Base-by-base conservation (phyloP, 441 rosid genomes). In the Erodium trifolium region DNA sequence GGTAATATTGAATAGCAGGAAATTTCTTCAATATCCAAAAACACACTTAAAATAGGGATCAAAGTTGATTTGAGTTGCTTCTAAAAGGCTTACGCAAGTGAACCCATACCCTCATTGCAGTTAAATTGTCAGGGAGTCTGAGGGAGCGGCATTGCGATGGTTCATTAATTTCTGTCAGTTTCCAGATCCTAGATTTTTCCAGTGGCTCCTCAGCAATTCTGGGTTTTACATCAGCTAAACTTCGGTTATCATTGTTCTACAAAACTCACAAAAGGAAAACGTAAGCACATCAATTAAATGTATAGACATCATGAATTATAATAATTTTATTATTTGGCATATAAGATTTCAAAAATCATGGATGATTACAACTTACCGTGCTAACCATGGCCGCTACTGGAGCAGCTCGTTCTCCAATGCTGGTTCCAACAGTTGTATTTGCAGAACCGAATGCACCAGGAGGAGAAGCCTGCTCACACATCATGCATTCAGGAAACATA, bases 141-240 rank as follows among this genome's bases (percentile, higher is more conserved):
- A 89, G 65, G 68, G 98, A 85, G 51, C 84, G 92, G 70, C 96
- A 88, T 69, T 90, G 96, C 39, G 89, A 85, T 72, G 81, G 73
- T 76, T 92, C 89, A 78, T 78, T 90, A 69, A 92, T 87, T 85
- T 88, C 96, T 66, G 86, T 87, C 67, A 85, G 76, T 78, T 90
- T 92, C 98, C 95, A 87, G 64, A 76, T 83, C 78, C 89, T 83
- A 70, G 94, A 79, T 70, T 85, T 86, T 71, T 88, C 96, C n/a
- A 70, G 19, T 1, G 86, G 74, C 75, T 88, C 93, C 39, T 92
- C 90, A 31, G 77, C 81, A 77, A 84, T 80, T 82, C 88, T 86
- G 45, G 93, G 90, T 79, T 92, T 88, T 63, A 82, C 85, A 65
- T 87, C 93, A 18, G 71, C 82, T 79, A 90, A 78, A 72, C 69